Evolutionary conservation across 441 rosid species (phyloP), one percentile per base, ranked within the genome.

Genomic region (Theobroma grandiflorum): DNA sequence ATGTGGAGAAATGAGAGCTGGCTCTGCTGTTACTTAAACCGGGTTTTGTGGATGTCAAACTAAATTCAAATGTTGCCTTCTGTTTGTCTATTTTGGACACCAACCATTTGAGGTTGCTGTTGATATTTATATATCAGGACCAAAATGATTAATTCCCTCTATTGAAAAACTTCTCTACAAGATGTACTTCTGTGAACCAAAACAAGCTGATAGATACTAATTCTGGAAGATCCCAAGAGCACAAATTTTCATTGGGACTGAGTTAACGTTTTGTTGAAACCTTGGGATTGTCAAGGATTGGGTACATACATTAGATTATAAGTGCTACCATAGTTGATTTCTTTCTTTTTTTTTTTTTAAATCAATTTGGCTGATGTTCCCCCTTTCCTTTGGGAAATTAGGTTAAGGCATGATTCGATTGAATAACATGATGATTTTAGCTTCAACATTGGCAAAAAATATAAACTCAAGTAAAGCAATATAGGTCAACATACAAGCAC

Each of bases 21-120:
- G 42, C 38, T 58, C 18, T 50, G 18, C 22, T 59, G 70, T 67
- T 38, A 33, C 20, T 20, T 18, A 68, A 67, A 61, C 76, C 64
- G 69, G 2, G 6, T 69, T 38, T 26, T 75, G 12, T 52, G 77
- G 76, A 4, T 79, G 71, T 42, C 43, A 63, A 65, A 65, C 73
- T 62, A 49, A 64, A 37, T 73, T 72, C 47, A 20, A 52, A 38
- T 53, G 31, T 26, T 37, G 47, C 9, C 26, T 38, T 35, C 1
- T 18, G 33, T 8, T 64, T 38, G 15, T 16, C 71, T 40, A 66
- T 38, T 65, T 38, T 18, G 4, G 70, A 66, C 33, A 40, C 33
- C 6, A 37, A 35, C n/a, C 22, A 64, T 37, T 64, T 64, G 47
- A 64, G 69, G 69, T 64, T 64, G 45, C 47, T 15, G 11, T 64